Conservation (phyloP, 345 rosid species). For the Citrus unshiu region DNA sequence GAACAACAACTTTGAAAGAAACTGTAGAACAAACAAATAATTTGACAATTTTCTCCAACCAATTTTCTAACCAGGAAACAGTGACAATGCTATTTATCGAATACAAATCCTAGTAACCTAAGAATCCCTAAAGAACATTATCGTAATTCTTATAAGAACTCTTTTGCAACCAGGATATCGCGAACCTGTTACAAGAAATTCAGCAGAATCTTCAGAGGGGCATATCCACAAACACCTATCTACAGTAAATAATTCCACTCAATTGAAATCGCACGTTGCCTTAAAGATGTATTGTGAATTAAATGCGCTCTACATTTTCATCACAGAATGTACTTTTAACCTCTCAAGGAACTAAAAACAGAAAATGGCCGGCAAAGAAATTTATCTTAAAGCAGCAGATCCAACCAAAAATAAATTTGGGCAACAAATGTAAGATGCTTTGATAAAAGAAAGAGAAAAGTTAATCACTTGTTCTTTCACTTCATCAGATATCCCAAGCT, state of each 20-base stretch:
- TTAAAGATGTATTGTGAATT: not conserved
- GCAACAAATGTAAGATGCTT: not conserved
- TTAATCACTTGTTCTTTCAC: conserved; percentile 53
- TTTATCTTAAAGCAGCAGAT: not conserved
- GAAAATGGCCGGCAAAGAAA: not conserved
- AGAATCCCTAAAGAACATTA: not conserved
- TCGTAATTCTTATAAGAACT: not conserved
- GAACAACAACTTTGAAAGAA: not conserved
- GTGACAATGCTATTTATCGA: not conserved
- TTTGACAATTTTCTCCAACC: not conserved
- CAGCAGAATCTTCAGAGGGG: not conserved
- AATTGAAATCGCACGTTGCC: not conserved
- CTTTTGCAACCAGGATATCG: not conserved
- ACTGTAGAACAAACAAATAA: not conserved
- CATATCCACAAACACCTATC: not conserved
- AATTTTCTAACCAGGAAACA: not conserved
- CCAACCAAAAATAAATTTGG: not conserved
- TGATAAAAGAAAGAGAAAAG: not conserved
- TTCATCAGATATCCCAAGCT: conserved; percentile 52
- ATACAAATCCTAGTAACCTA: not conserved
- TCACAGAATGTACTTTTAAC: not conserved
- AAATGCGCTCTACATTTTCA: not conserved
- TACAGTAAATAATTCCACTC: not conserved
- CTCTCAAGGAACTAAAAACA: not conserved
- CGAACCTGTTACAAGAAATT: not conserved